Evolutionary conservation across 2,329 filamentous ascomycete species (phyloP).

Genomic region (Trichoderma sp.): DNA sequence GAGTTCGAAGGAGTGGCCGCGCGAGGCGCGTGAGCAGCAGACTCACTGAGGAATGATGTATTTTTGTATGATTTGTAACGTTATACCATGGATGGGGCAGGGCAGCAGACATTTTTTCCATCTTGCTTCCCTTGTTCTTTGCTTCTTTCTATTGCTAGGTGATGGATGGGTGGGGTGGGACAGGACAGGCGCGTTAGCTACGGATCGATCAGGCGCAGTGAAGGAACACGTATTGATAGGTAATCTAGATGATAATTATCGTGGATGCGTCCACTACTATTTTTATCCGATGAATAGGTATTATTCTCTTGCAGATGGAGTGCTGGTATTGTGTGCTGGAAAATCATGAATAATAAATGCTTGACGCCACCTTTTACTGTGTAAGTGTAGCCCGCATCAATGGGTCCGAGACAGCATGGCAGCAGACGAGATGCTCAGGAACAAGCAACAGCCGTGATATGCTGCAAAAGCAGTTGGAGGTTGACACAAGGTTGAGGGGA

Average conservation of each 20-base stretch:
- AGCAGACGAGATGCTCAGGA: background rate
- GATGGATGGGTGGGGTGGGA: background rate
- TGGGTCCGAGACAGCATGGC: background rate
- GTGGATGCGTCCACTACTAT: background rate
- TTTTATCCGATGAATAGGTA: background rate
- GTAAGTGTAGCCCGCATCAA: background rate
- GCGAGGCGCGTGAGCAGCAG: slow-evolving; percentile 38
- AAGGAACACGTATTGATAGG: background rate
- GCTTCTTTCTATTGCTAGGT: background rate
- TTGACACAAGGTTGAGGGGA: background rate
- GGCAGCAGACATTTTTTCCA: background rate
- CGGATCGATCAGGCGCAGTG: background rate
- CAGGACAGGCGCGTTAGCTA: background rate
- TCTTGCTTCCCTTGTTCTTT: background rate
- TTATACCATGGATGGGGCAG: background rate
- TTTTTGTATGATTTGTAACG: background rate
- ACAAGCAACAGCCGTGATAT: background rate
- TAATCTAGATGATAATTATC: background rate
- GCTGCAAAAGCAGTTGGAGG: background rate
- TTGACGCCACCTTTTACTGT: background rate
- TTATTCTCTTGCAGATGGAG: background rate
- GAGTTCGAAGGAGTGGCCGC: slow-evolving; percentile 39
- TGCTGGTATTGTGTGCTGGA: background rate
- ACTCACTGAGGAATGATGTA: slow-evolving; percentile 26
- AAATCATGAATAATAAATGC: background rate